Base-by-base conservation (phyloP, 2,329 filamentous ascomycete species). In the Ambrosiella xylebori region DNA sequence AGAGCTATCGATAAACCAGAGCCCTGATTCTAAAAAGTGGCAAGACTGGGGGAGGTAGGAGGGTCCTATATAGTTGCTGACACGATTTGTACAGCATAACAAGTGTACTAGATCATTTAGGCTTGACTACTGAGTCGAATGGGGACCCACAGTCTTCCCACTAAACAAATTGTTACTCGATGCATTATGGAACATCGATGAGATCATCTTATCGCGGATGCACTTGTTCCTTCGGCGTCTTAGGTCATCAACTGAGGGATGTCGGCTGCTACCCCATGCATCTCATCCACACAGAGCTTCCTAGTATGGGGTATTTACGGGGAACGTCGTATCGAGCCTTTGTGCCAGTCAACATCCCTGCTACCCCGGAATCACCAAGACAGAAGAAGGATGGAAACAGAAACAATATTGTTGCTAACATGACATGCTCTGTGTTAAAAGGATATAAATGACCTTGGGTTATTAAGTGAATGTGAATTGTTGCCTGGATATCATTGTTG, bases 331-430 rank as follows among this genome's bases (percentile, higher is more conserved):
- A 55, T 53, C 45, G 55, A 57, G n/a, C 35, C 17, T 39, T 13
- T 4, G 17, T 50, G 55, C 55, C 35, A 40, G 37, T 40, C 37
- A 56, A 47, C 36, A 51, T 56, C 57, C 52, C 19, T 56, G 52
- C 52, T 59, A 50, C 52, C 57, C 58, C 54, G 47, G 54, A 57
- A 47, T 57, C 40, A 41, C 39, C 36, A 52, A 52, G 54, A 45
- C 47, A 12, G 38, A 4, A n/a, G 47, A 57, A 52, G 35, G 27
- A 51, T 40, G 38, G 41, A 39, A 27, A 53, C 40, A 3, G 13
- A 49, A 49, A 55, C 19, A 35, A 54, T 27, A 3, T 27, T 27
- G 27, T 27, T 27, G 27, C 27, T 27, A 3, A 27, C 27, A 27
- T 27, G 27, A 27, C 27, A 4, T 27, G 27, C 4, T 27, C 27